Evolutionary conservation across 2,329 filamentous ascomycete species (phyloP).

Genomic region (Pseudomassariella vexata): DNA sequence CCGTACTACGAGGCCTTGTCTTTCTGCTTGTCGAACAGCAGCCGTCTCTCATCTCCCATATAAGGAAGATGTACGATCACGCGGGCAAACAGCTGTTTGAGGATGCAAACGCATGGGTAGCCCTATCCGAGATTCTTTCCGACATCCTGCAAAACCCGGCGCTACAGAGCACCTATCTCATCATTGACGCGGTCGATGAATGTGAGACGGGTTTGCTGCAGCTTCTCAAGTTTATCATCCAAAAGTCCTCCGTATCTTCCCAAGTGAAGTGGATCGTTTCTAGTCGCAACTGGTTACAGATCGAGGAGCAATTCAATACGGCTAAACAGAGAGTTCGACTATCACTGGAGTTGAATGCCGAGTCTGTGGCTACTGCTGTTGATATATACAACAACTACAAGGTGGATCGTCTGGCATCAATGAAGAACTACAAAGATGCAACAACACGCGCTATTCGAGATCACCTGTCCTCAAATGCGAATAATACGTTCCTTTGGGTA

Average conservation of each 20-base stretch:
- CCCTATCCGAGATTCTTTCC: conserved; percentile 30
- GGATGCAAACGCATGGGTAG: conserved; percentile 30
- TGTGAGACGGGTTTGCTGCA: conserved; percentile 22
- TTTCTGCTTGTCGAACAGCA: conserved; percentile 19
- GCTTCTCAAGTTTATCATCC: conserved; percentile 29
- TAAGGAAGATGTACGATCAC: conserved; percentile 25
- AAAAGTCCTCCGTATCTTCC: conserved; percentile 15
- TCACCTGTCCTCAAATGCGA: conserved; percentile 18
- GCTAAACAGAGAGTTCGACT: conserved; percentile 19
- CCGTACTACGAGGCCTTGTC: conserved; percentile 25
- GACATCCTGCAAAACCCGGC: conserved; percentile 31
- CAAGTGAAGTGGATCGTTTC: conserved; percentile 36
- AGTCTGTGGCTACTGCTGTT: conserved; percentile 28
- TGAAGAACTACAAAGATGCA: conserved; percentile 1
- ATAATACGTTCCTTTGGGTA: conserved; percentile 38
- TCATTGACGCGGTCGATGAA: conserved; percentile 44
- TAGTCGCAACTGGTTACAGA: conserved; percentile 33
- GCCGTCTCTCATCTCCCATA: conserved; percentile 24
- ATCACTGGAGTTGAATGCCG: conserved; percentile 29
- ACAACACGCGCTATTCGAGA: background rate
- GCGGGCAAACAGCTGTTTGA: conserved; percentile 26
- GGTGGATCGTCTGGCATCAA: conserved; percentile 12
- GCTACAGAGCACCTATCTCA: conserved; percentile 24
- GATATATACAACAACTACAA: conserved; percentile 28
- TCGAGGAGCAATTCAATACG: conserved; percentile 23